Percentiles rank a stretch among this genome's conserved stretches.
These are phyloP conservation scores for Debaryomyces subglobosus DNA, from an alignment of 1,139 yeast species.

Conservation along the genomic window DNA sequence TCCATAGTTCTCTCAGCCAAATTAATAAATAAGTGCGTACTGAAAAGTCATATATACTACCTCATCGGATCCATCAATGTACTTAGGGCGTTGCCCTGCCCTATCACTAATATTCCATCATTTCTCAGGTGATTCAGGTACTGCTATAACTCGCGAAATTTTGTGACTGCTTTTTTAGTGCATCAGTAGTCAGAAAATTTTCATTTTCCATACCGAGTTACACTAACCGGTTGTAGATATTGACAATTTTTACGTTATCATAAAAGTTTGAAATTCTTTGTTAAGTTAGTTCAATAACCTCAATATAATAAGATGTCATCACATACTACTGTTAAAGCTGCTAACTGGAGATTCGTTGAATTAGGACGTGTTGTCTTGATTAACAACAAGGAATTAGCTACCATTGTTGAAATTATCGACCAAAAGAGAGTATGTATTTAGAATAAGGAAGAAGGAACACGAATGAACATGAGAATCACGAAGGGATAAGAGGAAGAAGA, in stretches of 20 bases:
- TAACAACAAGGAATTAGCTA: constrained; percentile 81
- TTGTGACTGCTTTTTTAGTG: constrained; percentile 4
- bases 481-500: not conserved
- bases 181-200: constrained; percentile 10
- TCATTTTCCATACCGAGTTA: constrained; percentile 8
- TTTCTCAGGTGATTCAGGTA: constrained; percentile 1
- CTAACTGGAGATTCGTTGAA: constrained; percentile 99
- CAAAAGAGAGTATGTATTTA: constrained; percentile 88
- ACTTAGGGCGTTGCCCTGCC: not conserved
- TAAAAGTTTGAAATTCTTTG: constrained; percentile 9
- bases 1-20: not conserved
- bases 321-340: constrained; percentile 81
- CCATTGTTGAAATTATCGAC: constrained; percentile 97
- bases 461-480: not conserved
- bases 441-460: constrained; percentile 1
- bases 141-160: not conserved
- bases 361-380: constrained; percentile 98
- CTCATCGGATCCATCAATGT: not conserved
- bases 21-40: not conserved
- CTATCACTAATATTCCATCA: not conserved
- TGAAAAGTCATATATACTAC: not conserved
- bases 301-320: constrained; percentile 34
- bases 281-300: constrained; percentile 13
- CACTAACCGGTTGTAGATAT: constrained; percentile 4
- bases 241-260: constrained; percentile 9